Evolutionary conservation across 208 protist genomes (phyloP), one percentile per base, ranked within the genome.

Genomic region (Kentomonas sorsogonicus): DNA sequence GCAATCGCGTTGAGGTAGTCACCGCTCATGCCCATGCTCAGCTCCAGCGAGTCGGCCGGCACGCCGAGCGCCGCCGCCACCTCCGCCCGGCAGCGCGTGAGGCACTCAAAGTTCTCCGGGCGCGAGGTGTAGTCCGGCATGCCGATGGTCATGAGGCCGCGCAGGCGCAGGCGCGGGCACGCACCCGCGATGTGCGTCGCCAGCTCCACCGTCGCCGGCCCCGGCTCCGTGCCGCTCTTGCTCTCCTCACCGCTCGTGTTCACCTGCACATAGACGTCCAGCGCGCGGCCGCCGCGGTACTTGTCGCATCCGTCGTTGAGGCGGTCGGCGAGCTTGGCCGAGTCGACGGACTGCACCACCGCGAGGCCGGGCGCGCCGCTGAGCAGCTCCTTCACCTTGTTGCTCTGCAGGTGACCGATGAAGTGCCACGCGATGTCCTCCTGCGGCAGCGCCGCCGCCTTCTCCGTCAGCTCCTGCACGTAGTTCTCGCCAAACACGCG

Each of bases 401-500:
- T 99, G 62, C 83, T 97, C 77, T 99, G 97, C 33, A 99, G 63
- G 54, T 97, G 93, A 7, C 98, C 98, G 68, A 99, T 98, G 55
- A 98, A 99, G 64, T 98, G 97, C 96, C 96, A 99, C 26, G 75
- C 44, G 31, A 98, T 95, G 61, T 98, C 96, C n/a, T n/a, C n/a
- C 22, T 76, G 34, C 0, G 92, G 87, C 41, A 94, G 60, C 51
- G 69, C 44, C 25, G 44, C 38, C 0, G 84, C 74, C 83, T 98
- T 98, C 56, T 93, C 82, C 0, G 77, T 59, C 11, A 98, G 40
- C 69, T 98, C 96, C 70, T 98, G 91, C 33, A 98, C 93, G 62
- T 98, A 98, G 70, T 99, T 99, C 63, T 99, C 97, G 34, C 96
- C 97, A 71, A 98, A 98, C 22, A 71, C 55, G 46, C 83, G 85